Evolutionary conservation across 805 yeast species (phyloP).

Genomic region (Clavispora phyllophila): DNA sequence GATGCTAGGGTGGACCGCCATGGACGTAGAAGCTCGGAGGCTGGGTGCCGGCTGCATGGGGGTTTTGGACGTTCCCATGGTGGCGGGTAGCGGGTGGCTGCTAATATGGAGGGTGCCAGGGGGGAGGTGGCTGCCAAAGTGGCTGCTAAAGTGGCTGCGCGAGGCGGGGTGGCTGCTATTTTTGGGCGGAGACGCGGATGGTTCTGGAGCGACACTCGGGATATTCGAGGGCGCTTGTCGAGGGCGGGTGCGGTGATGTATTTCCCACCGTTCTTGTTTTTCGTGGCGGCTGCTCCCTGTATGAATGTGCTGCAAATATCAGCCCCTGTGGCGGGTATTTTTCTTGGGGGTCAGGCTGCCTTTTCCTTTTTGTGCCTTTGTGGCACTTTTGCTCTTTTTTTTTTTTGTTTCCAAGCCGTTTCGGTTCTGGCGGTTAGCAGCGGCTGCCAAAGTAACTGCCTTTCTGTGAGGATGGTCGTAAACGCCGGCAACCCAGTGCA

Average conservation of each 20-base stretch:
- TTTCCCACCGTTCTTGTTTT: too few species aligned
- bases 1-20: conserved; percentile 1
- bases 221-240: too few species aligned
- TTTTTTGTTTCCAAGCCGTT: neutral
- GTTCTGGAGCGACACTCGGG: too few species aligned
- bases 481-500: neutral
- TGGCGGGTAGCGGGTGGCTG: neutral
- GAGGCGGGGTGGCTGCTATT: neutral
- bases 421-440: neutral
- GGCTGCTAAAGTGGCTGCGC: neutral
- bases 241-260: too few species aligned
- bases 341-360: neutral
- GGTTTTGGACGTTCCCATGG: neutral
- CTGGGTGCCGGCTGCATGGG: conserved; percentile 1
- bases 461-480: neutral
- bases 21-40: conserved; percentile 1
- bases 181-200: too few species aligned
- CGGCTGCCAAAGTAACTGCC: neutral
- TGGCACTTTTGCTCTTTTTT: neutral
- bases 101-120: neutral
- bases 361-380: neutral
- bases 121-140: neutral
- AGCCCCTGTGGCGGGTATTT: neutral
- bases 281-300: too few species aligned
- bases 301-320: neutral